Conservation (phyloP, 23 red algal genomes). For the Gracilaria domingensis region DNA sequence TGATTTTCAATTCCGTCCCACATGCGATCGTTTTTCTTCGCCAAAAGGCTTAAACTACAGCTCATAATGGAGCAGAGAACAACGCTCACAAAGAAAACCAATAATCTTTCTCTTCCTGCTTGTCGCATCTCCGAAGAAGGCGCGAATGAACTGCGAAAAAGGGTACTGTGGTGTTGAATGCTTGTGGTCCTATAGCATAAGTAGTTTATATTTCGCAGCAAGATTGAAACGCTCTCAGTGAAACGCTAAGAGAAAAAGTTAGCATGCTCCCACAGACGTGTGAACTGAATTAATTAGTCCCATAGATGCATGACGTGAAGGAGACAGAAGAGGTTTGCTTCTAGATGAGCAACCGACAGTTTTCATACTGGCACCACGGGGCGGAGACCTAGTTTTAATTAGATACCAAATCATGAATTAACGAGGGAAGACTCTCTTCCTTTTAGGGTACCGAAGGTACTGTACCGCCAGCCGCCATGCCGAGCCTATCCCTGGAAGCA, state of each 20-base stretch:
- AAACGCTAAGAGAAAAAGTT: too few species aligned
- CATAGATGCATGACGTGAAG: neutral
- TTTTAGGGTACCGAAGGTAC: too few species aligned
- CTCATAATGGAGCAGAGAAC: constrained; percentile 46
- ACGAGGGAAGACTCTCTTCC: too few species aligned
- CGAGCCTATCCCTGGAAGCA: too few species aligned
- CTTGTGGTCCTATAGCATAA: neutral
- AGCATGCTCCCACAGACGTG: neutral
- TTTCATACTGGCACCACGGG: neutral
- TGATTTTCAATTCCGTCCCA: neutral
- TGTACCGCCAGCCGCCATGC: too few species aligned
- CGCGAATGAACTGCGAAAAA: neutral
- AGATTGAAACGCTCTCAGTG: neutral
- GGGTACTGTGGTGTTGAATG: too few species aligned
- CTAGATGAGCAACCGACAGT: neutral
- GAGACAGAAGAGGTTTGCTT: neutral
- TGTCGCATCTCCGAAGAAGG: constrained; percentile 5
- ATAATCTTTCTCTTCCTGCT: constrained; percentile 34
- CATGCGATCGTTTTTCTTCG: constrained; percentile 29
- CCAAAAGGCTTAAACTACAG: constrained; percentile 43
- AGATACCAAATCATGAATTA: neutral
- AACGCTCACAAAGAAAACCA: constrained; percentile 43
- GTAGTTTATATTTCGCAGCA: neutral
- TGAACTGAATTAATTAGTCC: neutral
- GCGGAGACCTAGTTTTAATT: constrained; percentile 16